phyloP scores from a whole-genome alignment of 768 basidiomycete species.

The Mycena epipterygia region DNA sequence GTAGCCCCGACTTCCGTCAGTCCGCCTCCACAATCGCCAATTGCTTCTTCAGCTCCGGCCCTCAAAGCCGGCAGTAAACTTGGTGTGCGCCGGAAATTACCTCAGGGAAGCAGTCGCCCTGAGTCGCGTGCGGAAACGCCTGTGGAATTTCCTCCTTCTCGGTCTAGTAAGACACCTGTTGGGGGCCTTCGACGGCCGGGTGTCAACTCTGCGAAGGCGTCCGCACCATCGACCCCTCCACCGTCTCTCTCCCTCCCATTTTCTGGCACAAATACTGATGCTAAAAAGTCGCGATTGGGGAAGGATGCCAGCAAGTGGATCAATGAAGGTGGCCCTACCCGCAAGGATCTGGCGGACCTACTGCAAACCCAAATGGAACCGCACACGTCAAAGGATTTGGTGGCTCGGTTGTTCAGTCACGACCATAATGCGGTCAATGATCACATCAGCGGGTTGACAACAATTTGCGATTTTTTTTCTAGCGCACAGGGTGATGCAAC shows the following conservation, averaged over 20 bases:
- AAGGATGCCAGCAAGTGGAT: constrained; percentile 89
- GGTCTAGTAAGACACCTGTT: constrained; percentile 53
- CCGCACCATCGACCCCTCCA: constrained; percentile 47
- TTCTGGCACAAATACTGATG: constrained; percentile 67
- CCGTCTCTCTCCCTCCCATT: constrained; percentile 59
- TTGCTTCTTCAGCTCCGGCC: constrained; percentile 50
- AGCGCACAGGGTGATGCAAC: constrained; percentile 68
- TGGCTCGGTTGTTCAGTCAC: constrained; percentile 88
- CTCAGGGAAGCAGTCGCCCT: constrained; percentile 69
- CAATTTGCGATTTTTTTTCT: constrained; percentile 82
- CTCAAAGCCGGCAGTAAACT: constrained; percentile 62
- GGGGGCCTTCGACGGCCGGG: constrained; percentile 62
- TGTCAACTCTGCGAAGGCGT: constrained; percentile 45
- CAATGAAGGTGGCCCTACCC: constrained; percentile 85
- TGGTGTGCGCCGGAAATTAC: constrained; percentile 80
- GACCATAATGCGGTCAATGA: constrained; percentile 97
- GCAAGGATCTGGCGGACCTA: constrained; percentile 89
- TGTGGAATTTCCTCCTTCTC: constrained; percentile 49
- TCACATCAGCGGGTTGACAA: constrained; percentile 81
- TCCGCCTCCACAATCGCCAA: constrained; percentile 63
- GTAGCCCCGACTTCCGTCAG: constrained; percentile 48
- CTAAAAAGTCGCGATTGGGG: constrained; percentile 74
- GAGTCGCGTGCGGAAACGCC: constrained; percentile 62
- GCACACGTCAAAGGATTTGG: constrained; percentile 80
- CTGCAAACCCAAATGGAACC: constrained; percentile 95